Percentiles rank a stretch among this genome's conserved stretches.
phyloP scores from a whole-genome alignment of 2,329 filamentous ascomycete genomes.

The Botrytis tulipae region DNA sequence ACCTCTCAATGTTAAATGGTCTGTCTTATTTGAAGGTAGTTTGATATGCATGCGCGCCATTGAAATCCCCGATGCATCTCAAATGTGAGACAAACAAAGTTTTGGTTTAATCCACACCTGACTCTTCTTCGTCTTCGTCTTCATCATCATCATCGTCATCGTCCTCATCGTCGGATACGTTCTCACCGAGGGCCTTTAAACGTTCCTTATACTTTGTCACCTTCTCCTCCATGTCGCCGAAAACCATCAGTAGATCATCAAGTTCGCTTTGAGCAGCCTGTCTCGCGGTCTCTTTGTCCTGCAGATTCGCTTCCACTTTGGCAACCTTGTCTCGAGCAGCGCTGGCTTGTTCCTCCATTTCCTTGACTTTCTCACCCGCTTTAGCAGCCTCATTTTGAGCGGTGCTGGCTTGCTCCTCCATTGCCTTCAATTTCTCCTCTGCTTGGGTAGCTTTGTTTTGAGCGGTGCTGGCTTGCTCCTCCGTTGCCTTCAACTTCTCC shows the following conservation, averaged over 20 bases:
- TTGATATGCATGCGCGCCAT: conserved; percentile 3
- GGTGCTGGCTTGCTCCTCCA: conserved; percentile 31
- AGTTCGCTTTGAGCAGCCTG: conserved; percentile 68
- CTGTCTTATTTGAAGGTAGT: neutral
- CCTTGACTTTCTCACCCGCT: conserved; percentile 48
- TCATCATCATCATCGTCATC: conserved; percentile 50
- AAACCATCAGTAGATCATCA: conserved; percentile 78
- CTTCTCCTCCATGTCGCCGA: conserved; percentile 78
- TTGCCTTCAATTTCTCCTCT: conserved; percentile 48
- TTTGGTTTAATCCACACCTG: conserved; percentile 18
- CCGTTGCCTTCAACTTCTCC: conserved; percentile 47
- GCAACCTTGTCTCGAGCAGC: conserved; percentile 40
- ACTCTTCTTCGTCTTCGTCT: conserved; percentile 28
- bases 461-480: conserved; percentile 34
- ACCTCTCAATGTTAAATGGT: neutral
- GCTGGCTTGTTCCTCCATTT: conserved; percentile 31
- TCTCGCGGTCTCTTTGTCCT: conserved; percentile 59
- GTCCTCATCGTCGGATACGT: conserved; percentile 72
- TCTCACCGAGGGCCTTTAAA: conserved; percentile 60
- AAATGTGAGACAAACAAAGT: neutral
- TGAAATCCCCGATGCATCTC: neutral
- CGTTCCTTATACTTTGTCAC: conserved; percentile 64
- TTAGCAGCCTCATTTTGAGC: conserved; percentile 40
- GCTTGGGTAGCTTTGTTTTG: conserved; percentile 39
- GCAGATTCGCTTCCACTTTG: conserved; percentile 31